Evolutionary conservation across 106 monocot species (phyloP).

Genomic region (Dioscorea dumetorum): DNA sequence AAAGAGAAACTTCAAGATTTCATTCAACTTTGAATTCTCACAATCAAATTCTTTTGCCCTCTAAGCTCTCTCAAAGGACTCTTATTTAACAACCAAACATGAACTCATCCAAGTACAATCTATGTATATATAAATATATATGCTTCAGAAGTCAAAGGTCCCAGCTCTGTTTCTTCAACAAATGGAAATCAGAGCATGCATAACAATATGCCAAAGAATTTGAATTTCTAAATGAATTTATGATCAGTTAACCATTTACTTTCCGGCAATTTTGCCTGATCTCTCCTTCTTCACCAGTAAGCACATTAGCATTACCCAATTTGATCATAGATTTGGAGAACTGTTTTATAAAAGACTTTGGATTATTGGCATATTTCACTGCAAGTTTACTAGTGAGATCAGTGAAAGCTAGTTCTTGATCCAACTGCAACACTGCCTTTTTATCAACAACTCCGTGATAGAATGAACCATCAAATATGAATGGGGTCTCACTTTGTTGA

Average conservation of each 20-base stretch:
- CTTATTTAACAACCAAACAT: too few relatives aligned
- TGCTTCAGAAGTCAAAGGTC: too few relatives aligned
- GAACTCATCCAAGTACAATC: too few relatives aligned
- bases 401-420: conserved; percentile 20
- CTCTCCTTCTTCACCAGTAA: conserved; percentile 40
- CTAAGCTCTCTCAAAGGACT: too few relatives aligned
- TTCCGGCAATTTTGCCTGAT: conserved; percentile 32
- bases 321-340: conserved; percentile 45
- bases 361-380: conserved; percentile 3
- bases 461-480: conserved; percentile 13
- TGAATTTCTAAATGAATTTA: too few relatives aligned
- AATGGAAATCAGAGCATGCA: too few relatives aligned
- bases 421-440: conserved; percentile 10
- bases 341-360: conserved; percentile 16
- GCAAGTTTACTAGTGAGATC: conserved; percentile 16
- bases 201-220: too few relatives aligned
- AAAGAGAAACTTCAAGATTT: neutral
- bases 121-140: too few relatives aligned
- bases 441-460: conserved; percentile 15
- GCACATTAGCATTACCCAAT: conserved; percentile 30
- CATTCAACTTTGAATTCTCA: too few relatives aligned
- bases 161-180: too few relatives aligned
- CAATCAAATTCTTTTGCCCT: too few relatives aligned
- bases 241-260: conserved; percentile 15
- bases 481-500: neutral